These are phyloP conservation scores for Desmodesmus armatus DNA, from an alignment of 139 green algal species.

Conservation along the genomic window DNA sequence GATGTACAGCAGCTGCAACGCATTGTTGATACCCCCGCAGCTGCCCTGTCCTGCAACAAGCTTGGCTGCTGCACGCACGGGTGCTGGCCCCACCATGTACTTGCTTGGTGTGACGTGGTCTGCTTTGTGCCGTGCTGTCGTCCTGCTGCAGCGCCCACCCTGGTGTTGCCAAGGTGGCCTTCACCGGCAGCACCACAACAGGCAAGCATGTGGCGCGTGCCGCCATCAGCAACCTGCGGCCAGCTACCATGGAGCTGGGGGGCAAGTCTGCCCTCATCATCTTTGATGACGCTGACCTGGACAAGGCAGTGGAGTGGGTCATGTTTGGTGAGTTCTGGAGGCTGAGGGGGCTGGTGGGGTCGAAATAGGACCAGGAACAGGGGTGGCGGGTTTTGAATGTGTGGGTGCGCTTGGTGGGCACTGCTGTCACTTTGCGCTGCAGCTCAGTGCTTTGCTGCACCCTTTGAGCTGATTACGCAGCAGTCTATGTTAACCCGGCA, in stretches of 20 bases:
- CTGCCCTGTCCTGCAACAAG: too few species aligned
- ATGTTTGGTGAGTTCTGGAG: slow-evolving; percentile 81
- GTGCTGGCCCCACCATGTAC: too few species aligned
- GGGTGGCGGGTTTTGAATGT: background rate
- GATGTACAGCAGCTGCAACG: too few species aligned
- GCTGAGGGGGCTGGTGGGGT: background rate
- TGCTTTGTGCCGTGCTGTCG: background rate
- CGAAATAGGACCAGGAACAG: background rate
- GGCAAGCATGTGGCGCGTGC: slow-evolving; percentile 73
- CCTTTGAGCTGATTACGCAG: background rate
- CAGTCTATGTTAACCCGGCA: background rate
- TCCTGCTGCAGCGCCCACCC: slow-evolving; percentile 66
- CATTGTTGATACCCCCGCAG: too few species aligned
- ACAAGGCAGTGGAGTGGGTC: slow-evolving; percentile 91
- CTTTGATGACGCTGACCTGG: slow-evolving; percentile 92
- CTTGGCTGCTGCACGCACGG: too few species aligned
- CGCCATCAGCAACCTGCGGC: slow-evolving; percentile 76
- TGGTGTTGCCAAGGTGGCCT: slow-evolving; percentile 86
- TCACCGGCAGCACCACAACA: slow-evolving; percentile 85
- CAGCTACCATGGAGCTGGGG: slow-evolving; percentile 84
- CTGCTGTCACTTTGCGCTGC: too few species aligned
- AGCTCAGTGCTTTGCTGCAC: too few species aligned
- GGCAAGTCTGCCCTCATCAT: slow-evolving; percentile 90
- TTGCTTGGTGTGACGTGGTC: too few species aligned
- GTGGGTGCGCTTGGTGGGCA: too few species aligned